These are phyloP conservation scores for Petunia secreta DNA, from an alignment of 257 asterid species.

Conservation along the genomic window DNA sequence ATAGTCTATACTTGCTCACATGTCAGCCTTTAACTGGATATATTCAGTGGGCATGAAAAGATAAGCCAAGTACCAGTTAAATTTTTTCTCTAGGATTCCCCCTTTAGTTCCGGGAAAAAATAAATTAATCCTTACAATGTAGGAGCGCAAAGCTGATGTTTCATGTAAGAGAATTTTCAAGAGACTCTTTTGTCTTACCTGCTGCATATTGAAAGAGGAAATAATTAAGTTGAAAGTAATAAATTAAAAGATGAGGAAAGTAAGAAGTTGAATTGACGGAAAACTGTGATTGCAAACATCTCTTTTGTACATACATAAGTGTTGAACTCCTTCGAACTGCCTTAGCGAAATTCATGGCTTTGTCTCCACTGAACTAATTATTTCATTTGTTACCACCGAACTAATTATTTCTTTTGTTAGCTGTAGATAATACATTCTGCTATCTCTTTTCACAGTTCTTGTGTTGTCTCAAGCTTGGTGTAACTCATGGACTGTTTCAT, in stretches of 20 bases:
- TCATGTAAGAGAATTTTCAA: neutral
- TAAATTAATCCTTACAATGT: neutral
- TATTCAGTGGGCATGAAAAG: neutral
- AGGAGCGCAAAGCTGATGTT: neutral
- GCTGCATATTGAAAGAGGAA: neutral
- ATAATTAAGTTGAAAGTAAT: neutral
- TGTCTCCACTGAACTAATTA: neutral
- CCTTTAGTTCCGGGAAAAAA: neutral
- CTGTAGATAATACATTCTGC: neutral
- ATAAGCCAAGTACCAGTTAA: neutral
- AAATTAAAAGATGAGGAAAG: neutral
- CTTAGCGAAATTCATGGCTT: no score
- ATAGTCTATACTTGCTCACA: constrained; percentile 75
- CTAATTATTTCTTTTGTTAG: no score
- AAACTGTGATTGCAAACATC: neutral
- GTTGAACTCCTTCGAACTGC: neutral
- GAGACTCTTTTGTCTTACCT: neutral
- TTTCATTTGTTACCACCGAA: no score
- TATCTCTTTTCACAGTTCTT: neutral
- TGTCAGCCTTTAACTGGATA: constrained; percentile 42
- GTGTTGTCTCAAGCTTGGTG: neutral
- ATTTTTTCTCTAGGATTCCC: neutral
- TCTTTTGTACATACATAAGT: no score
- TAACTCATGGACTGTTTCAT: constrained; percentile 22
- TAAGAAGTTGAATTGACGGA: constrained; percentile 18